Evolutionary conservation across 768 basidiomycete genomes (phyloP).

Genomic region (Suillus fuscotomentosus): DNA sequence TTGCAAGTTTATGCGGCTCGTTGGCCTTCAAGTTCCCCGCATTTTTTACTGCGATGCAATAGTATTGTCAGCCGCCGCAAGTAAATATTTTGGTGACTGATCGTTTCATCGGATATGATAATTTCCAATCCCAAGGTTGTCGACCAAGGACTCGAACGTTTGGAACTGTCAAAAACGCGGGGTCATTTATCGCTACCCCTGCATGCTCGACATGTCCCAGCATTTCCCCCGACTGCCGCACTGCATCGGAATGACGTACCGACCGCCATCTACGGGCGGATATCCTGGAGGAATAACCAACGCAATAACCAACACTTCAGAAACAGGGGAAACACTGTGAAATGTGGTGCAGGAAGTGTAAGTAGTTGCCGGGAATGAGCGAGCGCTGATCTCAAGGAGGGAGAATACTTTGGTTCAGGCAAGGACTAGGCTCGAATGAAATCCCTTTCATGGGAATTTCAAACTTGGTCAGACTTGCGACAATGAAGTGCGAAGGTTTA

Average conservation of each 20-base stretch:
- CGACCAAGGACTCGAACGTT: background rate
- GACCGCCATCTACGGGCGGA: background rate
- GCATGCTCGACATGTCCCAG: background rate
- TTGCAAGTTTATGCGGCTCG: background rate
- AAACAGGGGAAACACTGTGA: background rate
- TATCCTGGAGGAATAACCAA: background rate
- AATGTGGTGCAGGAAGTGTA: background rate
- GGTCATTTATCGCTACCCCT: background rate
- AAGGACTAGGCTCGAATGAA: background rate
- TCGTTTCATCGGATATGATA: background rate
- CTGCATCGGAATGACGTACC: background rate
- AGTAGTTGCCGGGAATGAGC: background rate
- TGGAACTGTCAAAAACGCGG: background rate
- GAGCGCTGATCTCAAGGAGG: background rate
- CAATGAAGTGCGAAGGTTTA: background rate
- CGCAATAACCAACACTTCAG: background rate
- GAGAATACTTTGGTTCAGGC: background rate
- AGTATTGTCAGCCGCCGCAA: no score
- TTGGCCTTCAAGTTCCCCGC: background rate
- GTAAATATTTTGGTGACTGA: background rate
- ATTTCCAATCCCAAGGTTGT: background rate
- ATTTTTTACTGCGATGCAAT: background rate
- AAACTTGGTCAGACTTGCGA: background rate
- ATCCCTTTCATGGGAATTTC: background rate
- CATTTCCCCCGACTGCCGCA: constrained; percentile 1